These are phyloP conservation scores for Bretschneidera sinensis DNA, from an alignment of 345 rosid species.

Conservation along the genomic window DNA sequence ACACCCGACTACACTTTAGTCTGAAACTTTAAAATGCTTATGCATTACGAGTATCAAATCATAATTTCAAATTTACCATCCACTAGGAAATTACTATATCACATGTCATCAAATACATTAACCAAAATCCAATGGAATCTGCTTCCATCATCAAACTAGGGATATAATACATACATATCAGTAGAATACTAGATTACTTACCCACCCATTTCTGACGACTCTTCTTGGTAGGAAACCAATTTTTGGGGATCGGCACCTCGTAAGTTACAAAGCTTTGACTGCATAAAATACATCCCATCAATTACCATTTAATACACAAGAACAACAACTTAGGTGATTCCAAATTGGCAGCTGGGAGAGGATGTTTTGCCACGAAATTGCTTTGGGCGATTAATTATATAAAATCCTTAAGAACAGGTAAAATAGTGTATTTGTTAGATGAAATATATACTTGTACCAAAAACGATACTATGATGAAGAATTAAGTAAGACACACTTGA, in stretches of 20 bases:
- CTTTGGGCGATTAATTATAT: too few species aligned
- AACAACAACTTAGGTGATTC: not conserved
- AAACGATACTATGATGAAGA: not conserved
- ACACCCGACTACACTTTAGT: not conserved
- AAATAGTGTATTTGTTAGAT: too few species aligned
- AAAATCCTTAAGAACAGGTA: not conserved
- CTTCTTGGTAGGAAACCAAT: conserved; percentile 63
- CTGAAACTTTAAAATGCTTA: not conserved
- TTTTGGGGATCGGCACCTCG: conserved; percentile 50
- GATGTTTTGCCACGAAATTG: too few species aligned
- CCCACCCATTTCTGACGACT: conserved; percentile 92
- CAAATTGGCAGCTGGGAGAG: not conserved
- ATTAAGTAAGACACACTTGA: not conserved
- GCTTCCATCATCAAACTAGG: too few species aligned
- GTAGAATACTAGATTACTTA: conserved; percentile 29
- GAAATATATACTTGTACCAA: too few species aligned
- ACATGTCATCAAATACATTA: not conserved
- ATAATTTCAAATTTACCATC: not conserved
- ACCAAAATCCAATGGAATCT: too few species aligned
- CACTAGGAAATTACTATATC: not conserved
- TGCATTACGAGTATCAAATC: not conserved
- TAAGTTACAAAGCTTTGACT: conserved; percentile 83
- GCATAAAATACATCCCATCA: conserved; percentile 27
- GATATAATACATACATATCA: not conserved
- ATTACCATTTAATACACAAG: conserved; percentile 5